Conservation (phyloP, 2,329 filamentous ascomycete species). For the Penicillium sp. region DNA sequence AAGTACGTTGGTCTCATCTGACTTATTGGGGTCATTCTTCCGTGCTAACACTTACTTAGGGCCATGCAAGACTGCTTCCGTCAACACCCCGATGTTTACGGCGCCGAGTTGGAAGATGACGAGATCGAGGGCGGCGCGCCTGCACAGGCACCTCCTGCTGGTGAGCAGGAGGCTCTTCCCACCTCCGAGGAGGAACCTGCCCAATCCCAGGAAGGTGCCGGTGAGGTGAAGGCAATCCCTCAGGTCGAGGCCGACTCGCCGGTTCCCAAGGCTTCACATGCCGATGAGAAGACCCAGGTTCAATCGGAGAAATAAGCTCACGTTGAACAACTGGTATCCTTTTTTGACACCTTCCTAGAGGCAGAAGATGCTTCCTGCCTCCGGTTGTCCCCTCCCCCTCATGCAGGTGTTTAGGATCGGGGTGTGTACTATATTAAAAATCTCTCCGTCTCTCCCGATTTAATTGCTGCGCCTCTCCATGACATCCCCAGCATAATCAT, state of each 20-base stretch:
- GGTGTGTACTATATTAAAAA: conserved; percentile 29
- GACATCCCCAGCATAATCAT: conserved; percentile 24
- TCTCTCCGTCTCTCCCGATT: conserved; percentile 11
- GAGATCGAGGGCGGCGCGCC: conserved; percentile 45
- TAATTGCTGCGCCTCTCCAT: conserved; percentile 12
- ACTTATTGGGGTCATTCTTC: not conserved
- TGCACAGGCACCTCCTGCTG: conserved; percentile 19
- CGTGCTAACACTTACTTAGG: conserved; percentile 53
- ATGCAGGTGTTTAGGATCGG: conserved; percentile 15
- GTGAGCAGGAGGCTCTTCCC: conserved; percentile 27
- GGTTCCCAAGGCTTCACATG: conserved; percentile 54
- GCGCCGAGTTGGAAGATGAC: conserved; percentile 80
- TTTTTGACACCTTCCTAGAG: conserved; percentile 9
- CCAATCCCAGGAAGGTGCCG: conserved; percentile 9
- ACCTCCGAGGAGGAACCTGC: conserved; percentile 27
- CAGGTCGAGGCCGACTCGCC: conserved; percentile 40
- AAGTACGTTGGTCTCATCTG: conserved; percentile 63
- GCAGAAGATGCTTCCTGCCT: not conserved
- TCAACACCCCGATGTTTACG: conserved; percentile 88
- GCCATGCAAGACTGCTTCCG: conserved; percentile 98
- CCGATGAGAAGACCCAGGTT: conserved; percentile 34
- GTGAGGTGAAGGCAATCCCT: conserved; percentile 24
- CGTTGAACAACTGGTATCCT: not conserved
- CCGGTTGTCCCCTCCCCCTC: not conserved
- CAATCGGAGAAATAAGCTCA: not conserved